phyloP scores from a whole-genome alignment of 352 stramenopile genomes.

The Globisporangium paddicum region DNA sequence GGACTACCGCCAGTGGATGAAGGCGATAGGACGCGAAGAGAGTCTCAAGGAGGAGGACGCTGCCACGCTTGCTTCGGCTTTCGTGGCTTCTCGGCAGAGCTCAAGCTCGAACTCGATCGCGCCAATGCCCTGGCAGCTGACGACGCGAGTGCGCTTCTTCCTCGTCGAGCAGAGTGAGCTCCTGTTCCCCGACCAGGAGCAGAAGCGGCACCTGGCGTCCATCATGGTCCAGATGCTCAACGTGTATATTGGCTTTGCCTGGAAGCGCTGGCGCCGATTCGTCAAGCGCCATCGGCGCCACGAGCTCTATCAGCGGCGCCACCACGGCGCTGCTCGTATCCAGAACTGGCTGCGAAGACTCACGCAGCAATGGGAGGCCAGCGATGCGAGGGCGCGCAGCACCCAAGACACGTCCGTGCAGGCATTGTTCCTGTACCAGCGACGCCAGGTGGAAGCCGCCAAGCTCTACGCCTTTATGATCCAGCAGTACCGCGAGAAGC shows the following conservation, averaged over 20 bases:
- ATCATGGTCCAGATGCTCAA: constrained; percentile 63
- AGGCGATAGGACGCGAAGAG: constrained; percentile 27
- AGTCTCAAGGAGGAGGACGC: constrained; percentile 49
- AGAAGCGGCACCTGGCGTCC: constrained; percentile 27
- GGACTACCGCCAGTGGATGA: constrained; percentile 43
- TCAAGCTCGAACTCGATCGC: neutral
- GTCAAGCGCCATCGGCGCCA: constrained; percentile 28
- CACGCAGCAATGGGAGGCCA: constrained; percentile 8
- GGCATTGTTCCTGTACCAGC: constrained; percentile 37
- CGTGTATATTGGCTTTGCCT: constrained; percentile 58
- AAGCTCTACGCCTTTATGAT: constrained; percentile 44
- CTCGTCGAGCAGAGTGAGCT: constrained; percentile 41
- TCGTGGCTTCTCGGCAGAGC: neutral
- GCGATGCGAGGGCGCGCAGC: neutral
- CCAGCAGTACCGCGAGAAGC: constrained; percentile 21
- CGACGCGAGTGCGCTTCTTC: constrained; percentile 43
- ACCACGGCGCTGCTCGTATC: constrained; percentile 21
- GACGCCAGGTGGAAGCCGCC: constrained; percentile 31
- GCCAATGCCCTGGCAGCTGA: constrained; percentile 30
- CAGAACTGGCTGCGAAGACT: constrained; percentile 41
- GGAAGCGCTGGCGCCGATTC: constrained; percentile 44
- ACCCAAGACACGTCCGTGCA: constrained; percentile 25
- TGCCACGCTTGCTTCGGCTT: constrained; percentile 5
- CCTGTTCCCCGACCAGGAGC: constrained; percentile 32
- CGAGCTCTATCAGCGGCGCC: constrained; percentile 23